Evolutionary conservation across 352 stramenopile genomes (phyloP), one percentile per base, ranked within the genome.

Genomic region (Phytophthora tentaculata): DNA sequence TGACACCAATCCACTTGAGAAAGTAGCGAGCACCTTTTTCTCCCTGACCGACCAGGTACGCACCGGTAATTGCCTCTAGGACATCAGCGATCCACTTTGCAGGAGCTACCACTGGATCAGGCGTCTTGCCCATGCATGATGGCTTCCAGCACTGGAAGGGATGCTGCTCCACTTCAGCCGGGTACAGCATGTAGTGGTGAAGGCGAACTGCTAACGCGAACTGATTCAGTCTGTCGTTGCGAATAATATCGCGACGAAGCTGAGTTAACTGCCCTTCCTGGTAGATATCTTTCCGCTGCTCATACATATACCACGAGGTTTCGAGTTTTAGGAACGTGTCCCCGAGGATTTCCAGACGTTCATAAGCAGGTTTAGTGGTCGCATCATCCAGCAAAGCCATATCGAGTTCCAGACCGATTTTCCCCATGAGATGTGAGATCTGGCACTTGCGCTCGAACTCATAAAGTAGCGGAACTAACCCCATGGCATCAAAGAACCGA

Each of bases 361-460:
- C 88, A 61, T 96, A 96, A 5, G 76, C 78, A 22, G 88, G 86
- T 57, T 94, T 95, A n/a, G 85, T 91, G 13, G 88, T 96, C 13
- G 88, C 83, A 41, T 96, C 83, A 49, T 93, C 77, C 35, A 96
- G 67, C 32, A 93, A 69, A n/a, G 66, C 62, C 61, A 92, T 80
- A 35, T 96, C 84, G 0, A 96, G 61, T 44, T 95, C 85, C 29
- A 92, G 29, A 17, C 86, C 86, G 49, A 96, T 92, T 35, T 82
- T 68, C 1, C 41, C 67, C 88, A 96, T 96, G n/a, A 96, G 72
- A n/a, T 86, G 78, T 16, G 88, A 95, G 61, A 96, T 89, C 61
- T 96, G 88, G 43, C 85, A 94, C 61, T 96, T 96, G 63, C 88
- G 84, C 59, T 96, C 88, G 62, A 96, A 96, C 54, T 96, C 88